Evolutionary conservation across 495 filamentous ascomycete genomes (phyloP), one percentile per base, ranked within the genome.

Genomic region (Mytilinidion resinicola): DNA sequence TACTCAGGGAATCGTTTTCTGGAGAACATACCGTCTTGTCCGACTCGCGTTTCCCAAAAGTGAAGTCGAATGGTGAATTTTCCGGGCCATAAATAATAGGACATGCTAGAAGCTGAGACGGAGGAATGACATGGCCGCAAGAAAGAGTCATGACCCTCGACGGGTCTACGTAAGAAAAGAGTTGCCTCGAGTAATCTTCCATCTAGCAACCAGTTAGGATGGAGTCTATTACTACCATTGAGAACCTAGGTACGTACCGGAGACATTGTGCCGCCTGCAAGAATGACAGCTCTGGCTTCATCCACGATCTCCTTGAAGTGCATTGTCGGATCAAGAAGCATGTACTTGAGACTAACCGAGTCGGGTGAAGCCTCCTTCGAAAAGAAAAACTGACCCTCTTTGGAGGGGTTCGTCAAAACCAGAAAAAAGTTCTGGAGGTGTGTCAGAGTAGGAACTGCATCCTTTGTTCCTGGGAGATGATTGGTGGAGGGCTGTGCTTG

Each of bases 191-290:
- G 69, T 95, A 97, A 69, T 96, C 93, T 21, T 84, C 80, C 79
- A 98, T 93, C 78, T 84, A 44, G 4, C 9, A 9, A 55, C 53
- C 14, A 9, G 12, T 46, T 15, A 12, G 12, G 68, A 17, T 70
- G 54, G 42, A 42, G 19, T 6, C 21, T 58, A 44, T 59, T 15
- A 56, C 51, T 47, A 53, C 12, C 14, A 19, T 14, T 17, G 9
- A 11, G 9, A 17, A 36, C 17, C 42, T 42, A 4, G 9, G 38
- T 12, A 55, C 65, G 66, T 72, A 86, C 83, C 3, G 95, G 93
- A 38, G 91, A 95, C 95, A 98, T 98, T 9, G 93, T 98, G 3
- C 93, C 93, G 52, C 93, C 93, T 11, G 90, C 95, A 14, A 98
- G 74, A 48, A 98, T 88, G 3, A 97, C 89, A 3, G 93, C 88